Percentiles rank a stretch among this genome's conserved stretches.
These are phyloP conservation scores for Iris macrosiphon DNA, from an alignment of 106 monocot genomes.

Conservation along the genomic window DNA sequence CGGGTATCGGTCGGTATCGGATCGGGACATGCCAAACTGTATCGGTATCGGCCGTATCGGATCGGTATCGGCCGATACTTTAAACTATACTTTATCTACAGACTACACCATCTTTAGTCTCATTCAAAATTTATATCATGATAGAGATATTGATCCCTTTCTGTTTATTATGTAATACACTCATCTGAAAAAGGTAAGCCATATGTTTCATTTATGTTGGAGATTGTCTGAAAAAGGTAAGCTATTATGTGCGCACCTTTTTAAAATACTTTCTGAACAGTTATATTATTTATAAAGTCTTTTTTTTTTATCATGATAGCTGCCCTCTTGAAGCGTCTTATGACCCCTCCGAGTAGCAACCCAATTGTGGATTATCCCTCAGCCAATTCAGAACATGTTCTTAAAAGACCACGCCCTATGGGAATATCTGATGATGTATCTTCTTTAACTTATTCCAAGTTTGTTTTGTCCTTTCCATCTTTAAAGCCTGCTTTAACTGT, in stretches of 20 bases:
- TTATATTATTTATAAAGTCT: background rate
- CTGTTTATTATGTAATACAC: background rate
- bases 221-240: no score
- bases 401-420: slow-evolving; percentile 42
- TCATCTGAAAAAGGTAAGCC: background rate
- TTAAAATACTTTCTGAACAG: background rate
- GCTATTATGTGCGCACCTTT: no score
- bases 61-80: no score
- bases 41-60: no score
- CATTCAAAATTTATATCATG: background rate
- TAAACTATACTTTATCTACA: no score
- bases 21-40: no score
- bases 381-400: slow-evolving; percentile 57
- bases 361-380: slow-evolving; percentile 50
- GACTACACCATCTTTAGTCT: background rate
- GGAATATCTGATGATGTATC: slow-evolving; percentile 57
- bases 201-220: background rate
- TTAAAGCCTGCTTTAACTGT: background rate
- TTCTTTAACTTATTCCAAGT: background rate
- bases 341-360: slow-evolving; percentile 35
- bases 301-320: slow-evolving; percentile 12
- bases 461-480: background rate
- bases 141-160: background rate
- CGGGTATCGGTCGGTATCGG: no score
- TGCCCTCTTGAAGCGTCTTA: slow-evolving; percentile 49